phyloP scores from a whole-genome alignment of 352 stramenopile species.

The Pythium aristosporum region DNA sequence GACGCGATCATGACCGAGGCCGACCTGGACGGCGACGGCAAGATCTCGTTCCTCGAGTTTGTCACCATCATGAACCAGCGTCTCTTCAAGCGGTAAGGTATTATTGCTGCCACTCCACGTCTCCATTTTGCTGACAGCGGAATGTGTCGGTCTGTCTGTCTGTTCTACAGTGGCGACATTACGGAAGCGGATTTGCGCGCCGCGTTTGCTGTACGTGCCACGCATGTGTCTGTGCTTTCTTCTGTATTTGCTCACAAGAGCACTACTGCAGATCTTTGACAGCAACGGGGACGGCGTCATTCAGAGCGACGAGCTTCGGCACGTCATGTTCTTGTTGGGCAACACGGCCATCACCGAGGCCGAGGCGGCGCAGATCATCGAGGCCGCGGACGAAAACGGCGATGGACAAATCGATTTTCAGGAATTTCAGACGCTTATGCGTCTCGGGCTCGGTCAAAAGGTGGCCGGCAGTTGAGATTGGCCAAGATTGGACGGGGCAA shows the following conservation, averaged over 20 bases:
- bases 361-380: conserved; percentile 62
- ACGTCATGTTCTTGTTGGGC: conserved; percentile 63
- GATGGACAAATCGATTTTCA: conserved; percentile 87
- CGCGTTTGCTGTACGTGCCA: conserved; percentile 51
- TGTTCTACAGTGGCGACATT: conserved; percentile 39
- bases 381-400: conserved; percentile 74
- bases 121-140: background rate
- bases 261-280: conserved; percentile 52
- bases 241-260: background rate
- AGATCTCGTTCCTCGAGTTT: conserved; percentile 81
- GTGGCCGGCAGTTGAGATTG: background rate
- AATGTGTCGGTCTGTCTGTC: background rate
- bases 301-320: conserved; percentile 54
- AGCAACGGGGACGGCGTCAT: conserved; percentile 73
- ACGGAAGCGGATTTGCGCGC: conserved; percentile 55
- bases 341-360: conserved; percentile 43
- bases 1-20: conserved; percentile 70
- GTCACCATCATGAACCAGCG: conserved; percentile 76
- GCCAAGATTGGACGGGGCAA: no score
- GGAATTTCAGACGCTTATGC: conserved; percentile 80
- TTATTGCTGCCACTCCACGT: background rate
- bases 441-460: conserved; percentile 18
- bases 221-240: background rate
- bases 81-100: conserved; percentile 48
- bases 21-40: conserved; percentile 63